Conservation (phyloP, 23 red algal genomes). For the Agarophyton chilense region DNA sequence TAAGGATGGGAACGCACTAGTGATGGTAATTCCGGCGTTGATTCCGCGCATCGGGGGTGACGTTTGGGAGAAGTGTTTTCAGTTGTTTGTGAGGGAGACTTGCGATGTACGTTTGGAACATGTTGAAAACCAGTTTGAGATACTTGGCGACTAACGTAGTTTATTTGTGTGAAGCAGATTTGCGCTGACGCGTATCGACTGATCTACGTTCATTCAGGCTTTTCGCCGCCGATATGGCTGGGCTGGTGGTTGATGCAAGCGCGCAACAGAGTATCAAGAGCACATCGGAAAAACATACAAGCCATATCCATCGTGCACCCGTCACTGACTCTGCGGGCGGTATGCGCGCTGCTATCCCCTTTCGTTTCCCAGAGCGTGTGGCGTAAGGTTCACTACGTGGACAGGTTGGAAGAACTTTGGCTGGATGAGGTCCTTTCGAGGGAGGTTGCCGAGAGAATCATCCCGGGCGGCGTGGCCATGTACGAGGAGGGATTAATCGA, state of each 20-base stretch:
- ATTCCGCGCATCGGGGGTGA: constrained; percentile 12
- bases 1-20: constrained; percentile 21
- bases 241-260: constrained; percentile 42
- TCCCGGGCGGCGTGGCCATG: constrained; percentile 17
- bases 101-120: constrained; percentile 28
- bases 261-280: constrained; percentile 35
- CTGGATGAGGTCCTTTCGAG: constrained; percentile 43
- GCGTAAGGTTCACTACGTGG: constrained; percentile 56
- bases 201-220: constrained; percentile 44
- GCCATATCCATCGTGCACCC: constrained; percentile 58
- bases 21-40: constrained; percentile 55
- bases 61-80: constrained; percentile 49
- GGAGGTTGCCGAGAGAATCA: constrained; percentile 19
- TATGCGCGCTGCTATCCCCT: background rate
- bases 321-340: constrained; percentile 16
- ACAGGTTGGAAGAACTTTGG: constrained; percentile 73
- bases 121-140: background rate
- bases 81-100: constrained; percentile 55
- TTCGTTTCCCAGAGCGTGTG: constrained; percentile 39
- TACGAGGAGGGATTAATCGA: constrained; percentile 48
- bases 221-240: constrained; percentile 47
- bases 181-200: constrained; percentile 21
- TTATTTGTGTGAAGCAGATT: background rate
- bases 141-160: background rate
- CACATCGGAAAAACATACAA: constrained; percentile 58